Evolutionary conservation across 2,329 filamentous ascomycete species (phyloP), one percentile per base, ranked within the genome.

Genomic region (Neonectria coccinea): DNA sequence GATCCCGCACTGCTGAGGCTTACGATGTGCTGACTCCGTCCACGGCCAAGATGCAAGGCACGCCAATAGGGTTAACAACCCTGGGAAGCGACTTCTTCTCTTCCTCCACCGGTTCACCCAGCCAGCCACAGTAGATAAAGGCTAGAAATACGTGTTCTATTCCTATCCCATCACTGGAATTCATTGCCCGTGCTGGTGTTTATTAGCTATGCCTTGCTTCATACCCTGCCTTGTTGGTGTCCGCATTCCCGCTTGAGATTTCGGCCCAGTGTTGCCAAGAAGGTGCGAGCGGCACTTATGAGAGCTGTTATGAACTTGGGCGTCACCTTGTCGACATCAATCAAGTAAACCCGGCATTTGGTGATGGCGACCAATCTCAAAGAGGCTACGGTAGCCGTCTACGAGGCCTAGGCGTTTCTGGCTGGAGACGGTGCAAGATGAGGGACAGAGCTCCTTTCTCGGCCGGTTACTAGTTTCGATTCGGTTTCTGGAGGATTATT

Each of bases 61-160:
- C 41, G 16, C 42, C 54, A 45, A 54, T 54, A 36, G 53, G 25
- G 25, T 25, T 25, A 25, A 1, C 25, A 25, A 25, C 25, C 25
- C 25, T 6, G 25, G 25, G 6, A 25, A 25, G 25, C 6, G 5
- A 25, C 25, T 31, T 20, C 27, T 36, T 57, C 36, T 47, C 16
- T n/a, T 53, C 47, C 14, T 62, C 45, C 51, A 44, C 55, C 25
- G 27, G 33, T 39, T 59, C 27, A 18, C 48, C 29, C 8, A 51
- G 5, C 20, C 11, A n/a, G 33, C n/a, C 22, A 41, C 47, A 33
- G 31, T 27, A 41, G 25, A 16, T 20, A 1, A 5, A 25, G 25
- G 25, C 16, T 9, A 31, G 9, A 5, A 2, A 8, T 29, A 3
- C 14, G 25, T 25, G 5, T 25, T n/a, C 47, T 12, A 27, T 12